Evolutionary conservation across 345 rosid species (phyloP).

Genomic region (Fremontodendron californicum): DNA sequence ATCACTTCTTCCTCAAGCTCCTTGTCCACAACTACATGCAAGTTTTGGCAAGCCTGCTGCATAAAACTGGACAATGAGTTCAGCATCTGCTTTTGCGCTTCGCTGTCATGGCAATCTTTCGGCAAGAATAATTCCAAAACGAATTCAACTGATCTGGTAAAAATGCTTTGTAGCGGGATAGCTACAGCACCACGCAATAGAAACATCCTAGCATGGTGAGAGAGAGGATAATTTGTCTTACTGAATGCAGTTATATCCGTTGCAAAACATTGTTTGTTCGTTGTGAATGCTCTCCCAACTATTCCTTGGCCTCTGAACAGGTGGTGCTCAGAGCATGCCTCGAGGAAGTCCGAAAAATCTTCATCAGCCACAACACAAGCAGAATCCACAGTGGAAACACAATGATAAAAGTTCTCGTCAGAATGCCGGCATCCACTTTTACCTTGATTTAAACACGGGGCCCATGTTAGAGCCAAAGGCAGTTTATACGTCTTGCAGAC

Average conservation of each 20-base stretch:
- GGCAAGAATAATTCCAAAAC: conserved; percentile 85
- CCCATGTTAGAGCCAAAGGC: conserved; percentile 86
- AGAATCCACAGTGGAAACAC: conserved; percentile 59
- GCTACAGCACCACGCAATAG: conserved; percentile 72
- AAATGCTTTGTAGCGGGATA: conserved; percentile 52
- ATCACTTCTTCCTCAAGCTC: conserved; percentile 45
- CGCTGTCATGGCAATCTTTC: conserved; percentile 44
- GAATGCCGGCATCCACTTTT: conserved; percentile 69
- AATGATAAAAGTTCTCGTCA: conserved; percentile 49
- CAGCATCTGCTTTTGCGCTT: conserved; percentile 44
- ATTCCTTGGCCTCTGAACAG: conserved; percentile 69
- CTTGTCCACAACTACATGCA: conserved; percentile 48
- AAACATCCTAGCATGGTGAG: conserved; percentile 82
- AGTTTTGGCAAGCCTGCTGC: conserved; percentile 49
- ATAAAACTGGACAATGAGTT: conserved; percentile 42
- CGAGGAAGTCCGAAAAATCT: conserved; percentile 40
- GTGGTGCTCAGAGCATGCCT: conserved; percentile 85
- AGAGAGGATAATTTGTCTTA: conserved; percentile 69
- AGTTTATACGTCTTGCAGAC: conserved; percentile 54
- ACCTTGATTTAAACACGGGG: conserved; percentile 56
- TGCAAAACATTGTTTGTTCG: conserved; percentile 57
- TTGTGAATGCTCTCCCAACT: conserved; percentile 68
- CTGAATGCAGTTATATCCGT: conserved; percentile 57
- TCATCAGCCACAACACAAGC: conserved; percentile 57
- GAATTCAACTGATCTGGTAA: conserved; percentile 49